phyloP scores from a whole-genome alignment of 192 early-diverging fungal genomes.

The Podila epicladia region DNA sequence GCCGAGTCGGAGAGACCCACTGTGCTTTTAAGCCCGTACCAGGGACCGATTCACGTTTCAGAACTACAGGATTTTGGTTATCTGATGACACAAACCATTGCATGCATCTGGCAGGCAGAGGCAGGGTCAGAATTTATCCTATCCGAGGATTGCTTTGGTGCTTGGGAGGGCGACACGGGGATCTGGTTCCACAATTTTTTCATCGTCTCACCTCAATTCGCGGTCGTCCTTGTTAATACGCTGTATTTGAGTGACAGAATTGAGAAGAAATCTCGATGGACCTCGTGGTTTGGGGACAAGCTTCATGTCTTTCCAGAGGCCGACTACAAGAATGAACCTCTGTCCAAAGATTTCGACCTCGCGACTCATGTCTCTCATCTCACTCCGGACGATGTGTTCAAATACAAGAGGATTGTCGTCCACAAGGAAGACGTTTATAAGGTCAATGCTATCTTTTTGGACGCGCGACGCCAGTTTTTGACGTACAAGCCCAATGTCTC shows the following conservation, averaged over 20 bases:
- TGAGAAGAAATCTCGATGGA: not conserved
- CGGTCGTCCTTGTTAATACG: slow-evolving; percentile 32
- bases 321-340: slow-evolving; percentile 11
- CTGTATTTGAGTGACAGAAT: not conserved
- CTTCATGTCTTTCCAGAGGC: slow-evolving; percentile 14
- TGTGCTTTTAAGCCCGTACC: not conserved
- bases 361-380: not conserved
- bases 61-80: slow-evolving; percentile 16
- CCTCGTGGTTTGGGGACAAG: slow-evolving; percentile 10
- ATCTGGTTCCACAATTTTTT: slow-evolving; percentile 39
- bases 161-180: slow-evolving; percentile 22
- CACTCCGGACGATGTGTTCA: slow-evolving; percentile 20
- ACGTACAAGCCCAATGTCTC: slow-evolving; percentile 27
- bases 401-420: slow-evolving; percentile 15
- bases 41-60: slow-evolving; percentile 12
- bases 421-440: slow-evolving; percentile 22
- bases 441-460: slow-evolving; percentile 23
- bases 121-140: slow-evolving; percentile 42
- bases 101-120: slow-evolving; percentile 46
- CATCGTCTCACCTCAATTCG: slow-evolving; percentile 45
- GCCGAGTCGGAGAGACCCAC: not conserved
- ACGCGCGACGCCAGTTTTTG: slow-evolving; percentile 6
- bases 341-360: not conserved
- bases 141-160: slow-evolving; percentile 38
- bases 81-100: slow-evolving; percentile 9